These are phyloP conservation scores for Salix koriyanagi DNA, from an alignment of 345 rosid genomes.

Conservation along the genomic window DNA sequence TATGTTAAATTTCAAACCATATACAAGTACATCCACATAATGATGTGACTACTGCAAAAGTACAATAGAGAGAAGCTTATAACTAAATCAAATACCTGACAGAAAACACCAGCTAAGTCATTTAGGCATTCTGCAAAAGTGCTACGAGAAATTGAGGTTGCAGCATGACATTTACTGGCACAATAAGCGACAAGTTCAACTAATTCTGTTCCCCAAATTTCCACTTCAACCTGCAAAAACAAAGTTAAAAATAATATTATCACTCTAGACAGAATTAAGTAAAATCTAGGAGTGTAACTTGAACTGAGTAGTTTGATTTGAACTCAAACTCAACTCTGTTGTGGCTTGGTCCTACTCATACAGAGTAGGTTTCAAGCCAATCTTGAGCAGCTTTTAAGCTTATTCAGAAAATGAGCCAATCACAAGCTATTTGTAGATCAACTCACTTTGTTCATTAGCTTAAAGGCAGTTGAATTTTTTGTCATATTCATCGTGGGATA, in stretches of 20 bases:
- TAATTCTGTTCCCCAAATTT: slow-evolving; percentile 40
- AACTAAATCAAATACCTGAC: slow-evolving; percentile 45
- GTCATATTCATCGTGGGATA: no score
- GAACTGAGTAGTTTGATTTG: no score
- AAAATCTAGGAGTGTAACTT: no score
- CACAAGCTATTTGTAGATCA: no score
- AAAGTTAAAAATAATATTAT: neutral
- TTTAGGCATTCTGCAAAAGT: slow-evolving; percentile 48
- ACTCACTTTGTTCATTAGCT: no score
- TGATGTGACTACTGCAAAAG: neutral
- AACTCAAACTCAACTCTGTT: no score
- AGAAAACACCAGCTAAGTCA: slow-evolving; percentile 36
- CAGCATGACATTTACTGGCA: slow-evolving; percentile 55
- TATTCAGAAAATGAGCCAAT: no score
- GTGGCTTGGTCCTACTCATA: no score
- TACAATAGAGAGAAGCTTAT: no score
- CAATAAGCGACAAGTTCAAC: slow-evolving; percentile 66
- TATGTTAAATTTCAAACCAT: slow-evolving; percentile 16
- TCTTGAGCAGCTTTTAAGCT: no score
- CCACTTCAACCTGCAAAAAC: slow-evolving; percentile 46
- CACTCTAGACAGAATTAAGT: neutral
- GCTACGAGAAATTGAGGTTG: slow-evolving; percentile 38
- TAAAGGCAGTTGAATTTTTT: no score
- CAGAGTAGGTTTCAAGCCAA: no score
- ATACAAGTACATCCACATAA: slow-evolving; percentile 15